phyloP scores from a whole-genome alignment of 1,139 yeast species.

The Nakaseomyces kungkrabaensis region DNA sequence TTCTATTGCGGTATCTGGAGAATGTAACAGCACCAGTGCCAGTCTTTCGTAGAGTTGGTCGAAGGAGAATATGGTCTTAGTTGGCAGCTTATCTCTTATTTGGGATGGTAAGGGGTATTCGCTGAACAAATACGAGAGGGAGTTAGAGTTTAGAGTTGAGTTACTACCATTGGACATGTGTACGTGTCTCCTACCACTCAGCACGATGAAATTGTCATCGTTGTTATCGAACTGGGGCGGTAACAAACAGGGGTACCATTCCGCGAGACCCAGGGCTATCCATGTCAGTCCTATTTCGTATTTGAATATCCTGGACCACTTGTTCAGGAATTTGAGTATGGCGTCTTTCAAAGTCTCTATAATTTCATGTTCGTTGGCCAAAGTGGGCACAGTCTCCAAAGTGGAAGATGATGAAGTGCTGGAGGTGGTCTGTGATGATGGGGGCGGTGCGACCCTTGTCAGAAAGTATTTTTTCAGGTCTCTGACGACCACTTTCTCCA shows the following conservation, averaged over 20 bases:
- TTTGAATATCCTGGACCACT: constrained; percentile 72
- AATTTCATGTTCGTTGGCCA: constrained; percentile 39
- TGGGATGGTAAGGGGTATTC: constrained; percentile 25
- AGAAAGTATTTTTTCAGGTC: constrained; percentile 24
- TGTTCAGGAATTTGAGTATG: constrained; percentile 50
- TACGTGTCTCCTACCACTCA: constrained; percentile 23
- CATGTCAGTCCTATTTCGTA: constrained; percentile 79
- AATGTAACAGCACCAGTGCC: constrained; percentile 63
- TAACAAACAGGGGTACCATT: constrained; percentile 57
- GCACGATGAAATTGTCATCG: constrained; percentile 16
- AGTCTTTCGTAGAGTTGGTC: constrained; percentile 68
- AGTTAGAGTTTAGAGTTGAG: constrained; percentile 1
- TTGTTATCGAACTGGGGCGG: constrained; percentile 2
- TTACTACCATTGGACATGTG: constrained; percentile 5
- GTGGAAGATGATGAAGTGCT: background rate
- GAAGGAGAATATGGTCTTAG: constrained; percentile 30
- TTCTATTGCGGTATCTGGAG: constrained; percentile 40
- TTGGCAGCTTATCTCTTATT: constrained; percentile 16
- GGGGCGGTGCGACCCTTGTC: background rate
- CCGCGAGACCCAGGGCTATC: constrained; percentile 82
- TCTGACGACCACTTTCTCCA: constrained; percentile 17
- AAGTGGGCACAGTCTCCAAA: constrained; percentile 14
- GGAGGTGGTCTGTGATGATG: constrained; percentile 7
- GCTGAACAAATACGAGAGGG: constrained; percentile 15
- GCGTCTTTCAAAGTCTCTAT: constrained; percentile 52